Percentiles rank a stretch among this genome's conserved stretches.
Conservation (phyloP, 1,284 basidiomycete genomes). For the Apiotrichum akiyoshidainum region DNA sequence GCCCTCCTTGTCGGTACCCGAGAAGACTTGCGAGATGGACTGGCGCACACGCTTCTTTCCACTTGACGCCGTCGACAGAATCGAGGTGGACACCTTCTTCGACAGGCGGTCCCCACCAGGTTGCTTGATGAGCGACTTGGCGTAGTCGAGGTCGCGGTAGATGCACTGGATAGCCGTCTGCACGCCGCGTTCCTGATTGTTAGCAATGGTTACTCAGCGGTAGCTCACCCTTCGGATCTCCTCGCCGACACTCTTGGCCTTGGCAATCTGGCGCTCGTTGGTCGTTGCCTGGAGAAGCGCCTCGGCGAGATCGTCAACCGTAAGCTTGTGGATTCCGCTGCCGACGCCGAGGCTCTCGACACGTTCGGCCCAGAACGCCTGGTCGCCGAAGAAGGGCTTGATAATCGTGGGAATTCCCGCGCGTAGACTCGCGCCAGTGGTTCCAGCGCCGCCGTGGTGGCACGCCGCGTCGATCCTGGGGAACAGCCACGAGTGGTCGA, state of each 20-base stretch:
- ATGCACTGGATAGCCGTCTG: constrained; percentile 83
- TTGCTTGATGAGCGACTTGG: constrained; percentile 72
- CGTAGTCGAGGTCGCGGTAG: constrained; percentile 87
- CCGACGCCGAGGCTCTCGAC: constrained; percentile 91
- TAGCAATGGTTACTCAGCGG: neutral
- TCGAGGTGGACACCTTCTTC: neutral
- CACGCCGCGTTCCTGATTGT: constrained; percentile 76
- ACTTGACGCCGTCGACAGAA: neutral
- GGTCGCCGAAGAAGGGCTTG: constrained; percentile 95
- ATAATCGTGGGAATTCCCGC: constrained; percentile 76
- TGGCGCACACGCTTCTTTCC: neutral
- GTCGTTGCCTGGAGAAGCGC: constrained; percentile 79
- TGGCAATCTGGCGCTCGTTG: constrained; percentile 78
- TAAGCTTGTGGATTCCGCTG: constrained; percentile 76
- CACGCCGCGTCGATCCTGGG: constrained; percentile 88
- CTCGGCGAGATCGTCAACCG: constrained; percentile 68
- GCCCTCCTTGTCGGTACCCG: constrained; percentile 2
- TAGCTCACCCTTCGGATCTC: constrained; percentile 68
- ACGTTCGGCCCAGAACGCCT: constrained; percentile 94
- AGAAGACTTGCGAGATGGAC: neutral
- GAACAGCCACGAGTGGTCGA: constrained; percentile 98
- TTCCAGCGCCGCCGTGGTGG: constrained; percentile 96
- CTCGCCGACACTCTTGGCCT: constrained; percentile 77
- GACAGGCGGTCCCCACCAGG: neutral
- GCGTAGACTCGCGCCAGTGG: constrained; percentile 86